phyloP scores from a whole-genome alignment of 2,329 filamentous ascomycete genomes.

The Calonectria fujianensis region DNA sequence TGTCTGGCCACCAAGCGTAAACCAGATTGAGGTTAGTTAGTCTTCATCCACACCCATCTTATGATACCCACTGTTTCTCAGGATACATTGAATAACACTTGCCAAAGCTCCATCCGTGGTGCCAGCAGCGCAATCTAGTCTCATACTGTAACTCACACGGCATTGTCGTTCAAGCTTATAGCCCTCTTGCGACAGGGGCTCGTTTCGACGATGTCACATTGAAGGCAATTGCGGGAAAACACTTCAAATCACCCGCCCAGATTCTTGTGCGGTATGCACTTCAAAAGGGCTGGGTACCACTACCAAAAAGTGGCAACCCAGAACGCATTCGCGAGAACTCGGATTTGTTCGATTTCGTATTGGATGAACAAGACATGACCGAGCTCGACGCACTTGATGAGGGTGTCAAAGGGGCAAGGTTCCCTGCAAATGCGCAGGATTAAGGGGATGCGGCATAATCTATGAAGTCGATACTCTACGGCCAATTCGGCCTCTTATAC shows the following conservation, averaged over 20 bases:
- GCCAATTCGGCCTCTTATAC: constrained; percentile 15
- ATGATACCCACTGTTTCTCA: not conserved
- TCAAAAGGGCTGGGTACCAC: constrained; percentile 81
- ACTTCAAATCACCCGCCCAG: constrained; percentile 77
- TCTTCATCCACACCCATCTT: constrained; percentile 25
- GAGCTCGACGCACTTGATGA: constrained; percentile 56
- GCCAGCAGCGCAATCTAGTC: constrained; percentile 69
- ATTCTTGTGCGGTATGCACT: constrained; percentile 81
- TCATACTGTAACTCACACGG: constrained; percentile 83
- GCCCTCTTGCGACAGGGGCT: constrained; percentile 60
- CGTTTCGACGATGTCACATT: constrained; percentile 73
- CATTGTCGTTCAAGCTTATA: constrained; percentile 72
- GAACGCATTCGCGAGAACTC: constrained; percentile 77
- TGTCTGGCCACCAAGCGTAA: constrained; percentile 81
- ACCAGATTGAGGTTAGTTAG: constrained; percentile 83
- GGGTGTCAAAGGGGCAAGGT: constrained; percentile 56
- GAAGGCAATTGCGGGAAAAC: constrained; percentile 73
- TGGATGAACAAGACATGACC: constrained; percentile 74
- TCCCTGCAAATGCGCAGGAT: constrained; percentile 54
- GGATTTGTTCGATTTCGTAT: constrained; percentile 76
- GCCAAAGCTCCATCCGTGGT: constrained; percentile 83
- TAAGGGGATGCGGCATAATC: not conserved
- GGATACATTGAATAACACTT: constrained; percentile 12
- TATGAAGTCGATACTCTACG: constrained; percentile 16
- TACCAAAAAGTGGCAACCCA: constrained; percentile 79